These are phyloP conservation scores for Microbotryum saponariae DNA, from an alignment of 1,284 basidiomycete species.

Conservation along the genomic window DNA sequence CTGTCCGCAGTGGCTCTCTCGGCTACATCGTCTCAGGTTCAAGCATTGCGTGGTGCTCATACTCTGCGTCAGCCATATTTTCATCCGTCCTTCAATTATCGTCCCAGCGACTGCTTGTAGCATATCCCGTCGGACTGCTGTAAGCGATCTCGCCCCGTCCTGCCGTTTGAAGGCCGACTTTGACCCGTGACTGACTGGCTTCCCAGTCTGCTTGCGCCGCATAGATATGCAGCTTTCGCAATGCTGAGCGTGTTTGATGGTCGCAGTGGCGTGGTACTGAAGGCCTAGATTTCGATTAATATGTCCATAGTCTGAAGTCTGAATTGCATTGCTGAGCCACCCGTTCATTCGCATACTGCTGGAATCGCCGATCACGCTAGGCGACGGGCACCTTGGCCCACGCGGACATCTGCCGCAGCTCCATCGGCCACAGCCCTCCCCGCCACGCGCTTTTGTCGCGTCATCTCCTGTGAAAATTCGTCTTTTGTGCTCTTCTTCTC, in stretches of 20 bases:
- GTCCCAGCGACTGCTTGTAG: slow-evolving; percentile 82
- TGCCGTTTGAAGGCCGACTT: background rate
- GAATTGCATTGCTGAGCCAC: too few species aligned
- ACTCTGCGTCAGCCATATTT: slow-evolving; percentile 87
- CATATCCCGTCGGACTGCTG: slow-evolving; percentile 82
- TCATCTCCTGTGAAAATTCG: slow-evolving; percentile 65
- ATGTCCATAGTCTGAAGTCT: too few species aligned
- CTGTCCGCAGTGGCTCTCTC: slow-evolving; percentile 55
- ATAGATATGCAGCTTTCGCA: slow-evolving; percentile 12
- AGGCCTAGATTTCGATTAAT: too few species aligned
- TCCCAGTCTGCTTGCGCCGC: too few species aligned
- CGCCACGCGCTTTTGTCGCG: slow-evolving; percentile 49
- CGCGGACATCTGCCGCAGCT: slow-evolving; percentile 24
- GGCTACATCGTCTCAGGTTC: slow-evolving; percentile 74
- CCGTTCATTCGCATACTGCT: too few species aligned
- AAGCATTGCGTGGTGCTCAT: slow-evolving; percentile 89
- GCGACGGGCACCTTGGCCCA: slow-evolving; percentile 22
- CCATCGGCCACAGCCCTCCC: slow-evolving; percentile 25
- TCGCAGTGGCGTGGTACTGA: slow-evolving; percentile 14
- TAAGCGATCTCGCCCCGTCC: slow-evolving; percentile 45
- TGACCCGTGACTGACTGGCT: background rate
- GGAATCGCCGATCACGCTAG: slow-evolving; percentile 15
- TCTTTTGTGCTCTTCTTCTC: slow-evolving; percentile 77
- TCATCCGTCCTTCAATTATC: slow-evolving; percentile 88
- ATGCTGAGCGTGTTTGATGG: slow-evolving; percentile 29